Conservation (phyloP, 2,329 filamentous ascomycete genomes). For the Canariomyces notabilis region DNA sequence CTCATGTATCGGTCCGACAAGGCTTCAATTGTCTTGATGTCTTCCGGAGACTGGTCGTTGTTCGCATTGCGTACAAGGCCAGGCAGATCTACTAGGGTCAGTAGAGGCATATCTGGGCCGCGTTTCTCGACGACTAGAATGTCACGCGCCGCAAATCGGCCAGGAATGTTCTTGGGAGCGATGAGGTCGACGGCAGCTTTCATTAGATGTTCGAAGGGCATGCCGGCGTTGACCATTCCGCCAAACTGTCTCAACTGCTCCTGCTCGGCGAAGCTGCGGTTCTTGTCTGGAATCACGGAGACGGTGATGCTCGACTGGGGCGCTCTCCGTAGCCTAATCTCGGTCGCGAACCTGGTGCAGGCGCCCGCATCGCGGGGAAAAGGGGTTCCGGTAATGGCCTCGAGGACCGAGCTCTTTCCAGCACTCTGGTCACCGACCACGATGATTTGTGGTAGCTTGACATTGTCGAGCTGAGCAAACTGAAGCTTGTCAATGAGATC, state of each 20-base stretch:
- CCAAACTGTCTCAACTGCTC: slow-evolving; percentile 44
- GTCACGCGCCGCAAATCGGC: slow-evolving; percentile 47
- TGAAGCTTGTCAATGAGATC: slow-evolving; percentile 47
- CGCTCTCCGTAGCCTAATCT: slow-evolving; percentile 50
- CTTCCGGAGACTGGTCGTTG: slow-evolving; percentile 47
- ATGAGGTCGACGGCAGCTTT: slow-evolving; percentile 46
- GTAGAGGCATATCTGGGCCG: slow-evolving; percentile 53
- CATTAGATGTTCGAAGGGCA: slow-evolving; percentile 48
- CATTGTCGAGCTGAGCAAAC: slow-evolving; percentile 32
- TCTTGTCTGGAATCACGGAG: slow-evolving; percentile 51
- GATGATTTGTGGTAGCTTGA: slow-evolving; percentile 47
- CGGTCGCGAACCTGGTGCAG: slow-evolving; percentile 58
- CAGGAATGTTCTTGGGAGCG: slow-evolving; percentile 45
- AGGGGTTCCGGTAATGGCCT: slow-evolving; percentile 57
- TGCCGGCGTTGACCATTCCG: slow-evolving; percentile 40
- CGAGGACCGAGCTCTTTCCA: slow-evolving; percentile 59
- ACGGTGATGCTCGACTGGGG: slow-evolving; percentile 42
- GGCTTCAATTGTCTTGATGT: slow-evolving; percentile 47
- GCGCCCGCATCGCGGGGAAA: slow-evolving; percentile 57
- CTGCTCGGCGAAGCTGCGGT: slow-evolving; percentile 43
- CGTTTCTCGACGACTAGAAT: slow-evolving; percentile 55
- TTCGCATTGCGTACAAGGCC: slow-evolving; percentile 53
- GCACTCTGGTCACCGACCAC: slow-evolving; percentile 61
- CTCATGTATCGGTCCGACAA: slow-evolving; percentile 53
- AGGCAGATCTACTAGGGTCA: slow-evolving; percentile 59